phyloP scores from a whole-genome alignment of 805 yeast species.

The Metschnikowia chrysomelidarum region DNA sequence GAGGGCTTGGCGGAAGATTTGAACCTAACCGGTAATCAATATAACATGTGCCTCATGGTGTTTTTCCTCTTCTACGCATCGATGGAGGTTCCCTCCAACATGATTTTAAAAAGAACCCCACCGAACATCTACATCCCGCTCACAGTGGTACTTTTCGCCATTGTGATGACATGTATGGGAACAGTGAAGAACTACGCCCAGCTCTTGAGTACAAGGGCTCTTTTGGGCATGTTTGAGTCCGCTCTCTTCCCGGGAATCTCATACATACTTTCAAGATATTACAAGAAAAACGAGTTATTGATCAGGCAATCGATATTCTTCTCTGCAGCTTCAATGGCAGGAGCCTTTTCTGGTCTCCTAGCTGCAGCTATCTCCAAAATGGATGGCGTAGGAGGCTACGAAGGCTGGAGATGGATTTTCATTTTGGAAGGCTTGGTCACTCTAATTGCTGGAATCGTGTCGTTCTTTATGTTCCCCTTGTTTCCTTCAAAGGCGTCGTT shows the following conservation, averaged over 20 bases:
- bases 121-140: conserved; percentile 65
- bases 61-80: conserved; percentile 70
- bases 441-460: conserved; percentile 5
- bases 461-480: conserved; percentile 13
- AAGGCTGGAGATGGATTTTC: conserved; percentile 20
- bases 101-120: conserved; percentile 51
- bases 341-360: conserved; percentile 75
- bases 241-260: conserved; percentile 77
- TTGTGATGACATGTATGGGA: conserved; percentile 64
- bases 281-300: conserved; percentile 63
- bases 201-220: conserved; percentile 58
- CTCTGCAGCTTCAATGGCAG: conserved; percentile 70
- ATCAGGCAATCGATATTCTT: conserved; percentile 68
- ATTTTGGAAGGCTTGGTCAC: conserved; percentile 18
- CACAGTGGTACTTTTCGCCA: conserved; percentile 64
- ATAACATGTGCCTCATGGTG: conserved; percentile 61
- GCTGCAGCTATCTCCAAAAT: conserved; percentile 63
- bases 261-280: conserved; percentile 65
- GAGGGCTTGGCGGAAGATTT: conserved; percentile 64
- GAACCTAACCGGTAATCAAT: conserved; percentile 54
- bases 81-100: conserved; percentile 66
- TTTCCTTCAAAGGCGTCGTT: conserved; percentile 13
- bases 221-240: conserved; percentile 67
- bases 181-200: conserved; percentile 58
- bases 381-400: conserved; percentile 31